Percentiles rank a stretch among this genome's conserved stretches.
Conservation (phyloP, 192 early-diverging fungal species). For the Linnemannia elongata region DNA sequence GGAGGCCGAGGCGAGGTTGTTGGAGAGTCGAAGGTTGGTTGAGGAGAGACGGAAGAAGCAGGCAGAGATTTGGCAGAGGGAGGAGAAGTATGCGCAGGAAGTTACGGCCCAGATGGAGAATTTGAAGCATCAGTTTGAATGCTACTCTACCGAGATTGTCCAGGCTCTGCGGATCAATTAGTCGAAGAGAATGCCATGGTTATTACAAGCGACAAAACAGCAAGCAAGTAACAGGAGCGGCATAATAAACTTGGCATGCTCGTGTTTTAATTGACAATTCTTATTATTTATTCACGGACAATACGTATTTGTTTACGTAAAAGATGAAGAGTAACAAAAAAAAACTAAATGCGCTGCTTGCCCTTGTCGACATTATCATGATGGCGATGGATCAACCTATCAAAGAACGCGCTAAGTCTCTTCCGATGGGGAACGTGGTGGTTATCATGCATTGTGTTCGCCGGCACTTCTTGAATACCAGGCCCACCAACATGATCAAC, state of each 20-base stretch:
- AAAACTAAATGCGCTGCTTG: constrained; percentile 27
- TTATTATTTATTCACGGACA: background rate
- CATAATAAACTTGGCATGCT: background rate
- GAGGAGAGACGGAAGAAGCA: constrained; percentile 23
- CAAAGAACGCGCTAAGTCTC: constrained; percentile 17
- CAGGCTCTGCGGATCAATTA: constrained; percentile 32
- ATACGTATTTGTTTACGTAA: background rate
- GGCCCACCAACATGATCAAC: background rate
- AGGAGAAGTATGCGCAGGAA: constrained; percentile 33
- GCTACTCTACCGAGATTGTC: constrained; percentile 22
- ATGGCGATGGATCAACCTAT: constrained; percentile 12
- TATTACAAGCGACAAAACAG: background rate
- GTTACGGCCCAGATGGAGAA: constrained; percentile 26
- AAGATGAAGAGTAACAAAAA: background rate
- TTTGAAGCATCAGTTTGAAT: constrained; percentile 37
- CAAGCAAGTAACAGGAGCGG: background rate
- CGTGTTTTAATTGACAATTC: background rate
- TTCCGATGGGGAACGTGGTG: background rate
- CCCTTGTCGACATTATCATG: constrained; percentile 26
- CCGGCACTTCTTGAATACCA: background rate
- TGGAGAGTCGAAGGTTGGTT: constrained; percentile 13
- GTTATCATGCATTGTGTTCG: background rate
- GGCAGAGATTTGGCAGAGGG: constrained; percentile 18
- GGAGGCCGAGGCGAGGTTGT: background rate
- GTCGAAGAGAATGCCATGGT: background rate